A percentile compares a stretch with the other conserved stretches of the same genome.
Conservation (phyloP, 768 basidiomycete species). For the Boletus sp. region DNA sequence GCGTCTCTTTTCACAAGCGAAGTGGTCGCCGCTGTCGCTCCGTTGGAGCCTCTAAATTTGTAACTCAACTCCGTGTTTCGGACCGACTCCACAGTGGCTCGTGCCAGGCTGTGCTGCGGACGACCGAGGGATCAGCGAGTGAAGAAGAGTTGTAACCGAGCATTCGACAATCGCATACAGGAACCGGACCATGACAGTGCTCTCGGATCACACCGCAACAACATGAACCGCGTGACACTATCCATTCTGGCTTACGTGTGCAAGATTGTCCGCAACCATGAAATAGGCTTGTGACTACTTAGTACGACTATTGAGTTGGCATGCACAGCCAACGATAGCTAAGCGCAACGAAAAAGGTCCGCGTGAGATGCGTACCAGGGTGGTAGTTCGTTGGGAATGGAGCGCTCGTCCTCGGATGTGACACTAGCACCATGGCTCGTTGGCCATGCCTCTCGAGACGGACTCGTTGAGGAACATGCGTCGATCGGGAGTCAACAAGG, state of each 20-base stretch:
- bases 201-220: slow-evolving; percentile 1
- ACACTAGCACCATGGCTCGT: neutral
- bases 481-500: too few relatives aligned
- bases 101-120: neutral
- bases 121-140: neutral
- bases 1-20: neutral
- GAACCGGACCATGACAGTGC: neutral
- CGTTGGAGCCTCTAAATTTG: neutral
- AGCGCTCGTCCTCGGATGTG: neutral
- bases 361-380: neutral
- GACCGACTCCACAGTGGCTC: neutral
- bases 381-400: too few relatives aligned
- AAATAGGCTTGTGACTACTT: neutral
- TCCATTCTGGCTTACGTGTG: neutral
- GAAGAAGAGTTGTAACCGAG: neutral
- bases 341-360: neutral
- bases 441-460: neutral
- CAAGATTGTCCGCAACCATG: neutral
- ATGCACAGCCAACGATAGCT: neutral
- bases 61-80: neutral
- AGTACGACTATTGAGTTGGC: neutral
- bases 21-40: neutral
- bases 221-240: too few relatives aligned
- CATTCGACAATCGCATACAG: neutral
- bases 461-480: too few relatives aligned